Conservation (phyloP, 2,329 filamentous ascomycete genomes). For the Pestalotiopsis sp. region DNA sequence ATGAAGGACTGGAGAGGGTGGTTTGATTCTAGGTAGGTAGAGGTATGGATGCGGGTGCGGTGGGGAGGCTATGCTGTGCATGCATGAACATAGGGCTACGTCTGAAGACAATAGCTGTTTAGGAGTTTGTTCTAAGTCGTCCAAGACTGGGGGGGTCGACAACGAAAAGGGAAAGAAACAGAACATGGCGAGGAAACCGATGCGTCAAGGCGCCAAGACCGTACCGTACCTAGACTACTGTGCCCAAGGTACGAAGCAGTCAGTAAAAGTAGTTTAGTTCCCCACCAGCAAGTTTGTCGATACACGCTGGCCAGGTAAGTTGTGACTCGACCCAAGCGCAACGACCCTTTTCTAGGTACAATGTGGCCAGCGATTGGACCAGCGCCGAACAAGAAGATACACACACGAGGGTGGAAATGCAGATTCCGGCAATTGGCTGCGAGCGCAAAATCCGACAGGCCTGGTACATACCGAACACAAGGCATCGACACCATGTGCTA, state of each 20-base stretch:
- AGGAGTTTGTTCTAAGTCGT: conserved; percentile 22
- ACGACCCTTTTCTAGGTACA: conserved; percentile 10
- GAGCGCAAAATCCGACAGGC: too few species aligned
- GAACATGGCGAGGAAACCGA: conserved; percentile 15
- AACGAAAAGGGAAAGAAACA: conserved; percentile 18
- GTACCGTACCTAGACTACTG: too few species aligned
- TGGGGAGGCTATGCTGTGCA: conserved; percentile 30
- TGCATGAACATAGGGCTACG: conserved; percentile 31
- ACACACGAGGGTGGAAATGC: conserved; percentile 15
- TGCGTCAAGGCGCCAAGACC: too few species aligned
- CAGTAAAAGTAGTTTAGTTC: too few species aligned
- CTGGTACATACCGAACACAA: too few species aligned
- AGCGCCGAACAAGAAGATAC: conserved; percentile 12
- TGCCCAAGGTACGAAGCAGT: too few species aligned
- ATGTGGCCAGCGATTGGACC: conserved; percentile 18
- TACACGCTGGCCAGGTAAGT: conserved; percentile 13
- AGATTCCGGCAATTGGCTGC: too few species aligned
- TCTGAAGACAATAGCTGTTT: conserved; percentile 32
- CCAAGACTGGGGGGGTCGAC: conserved; percentile 25
- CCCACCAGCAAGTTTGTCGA: too few species aligned
- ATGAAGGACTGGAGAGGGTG: conserved; percentile 15
- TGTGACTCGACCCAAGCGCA: too few species aligned
- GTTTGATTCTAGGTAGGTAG: neutral
- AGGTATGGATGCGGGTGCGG: neutral
- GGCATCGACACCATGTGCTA: too few species aligned